These are phyloP conservation scores for Chlorella sorokiniana DNA, from an alignment of 139 green algal species.

Conservation along the genomic window DNA sequence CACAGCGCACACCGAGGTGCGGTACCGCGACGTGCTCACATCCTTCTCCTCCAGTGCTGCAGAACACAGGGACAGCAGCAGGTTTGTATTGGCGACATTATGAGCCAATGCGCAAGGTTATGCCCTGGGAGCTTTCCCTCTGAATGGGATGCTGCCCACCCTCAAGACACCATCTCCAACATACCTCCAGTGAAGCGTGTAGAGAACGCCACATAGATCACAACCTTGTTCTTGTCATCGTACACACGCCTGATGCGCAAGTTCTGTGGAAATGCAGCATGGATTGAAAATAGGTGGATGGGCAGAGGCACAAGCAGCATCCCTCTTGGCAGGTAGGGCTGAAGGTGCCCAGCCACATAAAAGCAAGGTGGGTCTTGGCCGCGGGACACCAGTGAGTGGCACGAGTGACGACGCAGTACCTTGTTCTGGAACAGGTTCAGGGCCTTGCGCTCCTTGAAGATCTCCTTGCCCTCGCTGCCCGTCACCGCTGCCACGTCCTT, in stretches of 20 bases:
- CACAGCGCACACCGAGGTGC: constrained; percentile 63
- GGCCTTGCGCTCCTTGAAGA: constrained; percentile 77
- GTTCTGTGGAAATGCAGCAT: constrained; percentile 49
- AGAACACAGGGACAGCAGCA: neutral
- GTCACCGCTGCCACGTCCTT: constrained; percentile 34
- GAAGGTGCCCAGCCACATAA: neutral
- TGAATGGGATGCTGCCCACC: too few relatives aligned
- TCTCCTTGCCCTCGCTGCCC: constrained; percentile 39
- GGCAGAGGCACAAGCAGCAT: too few relatives aligned
- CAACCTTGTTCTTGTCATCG: constrained; percentile 56
- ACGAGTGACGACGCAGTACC: constrained; percentile 13
- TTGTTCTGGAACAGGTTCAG: constrained; percentile 83
- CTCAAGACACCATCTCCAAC: neutral
- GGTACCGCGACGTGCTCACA: constrained; percentile 46
- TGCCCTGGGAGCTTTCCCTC: too few relatives aligned
- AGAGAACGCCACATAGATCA: constrained; percentile 20
- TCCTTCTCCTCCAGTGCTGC: constrained; percentile 23
- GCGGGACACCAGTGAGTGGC: neutral
- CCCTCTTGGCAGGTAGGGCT: too few relatives aligned
- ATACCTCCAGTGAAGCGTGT: constrained; percentile 19
- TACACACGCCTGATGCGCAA: constrained; percentile 76
- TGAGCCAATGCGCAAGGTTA: neutral
- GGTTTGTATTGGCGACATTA: neutral
- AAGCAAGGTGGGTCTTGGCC: neutral
- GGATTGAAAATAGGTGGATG: neutral